These are phyloP conservation scores for Roridomyces roridus DNA, from an alignment of 768 basidiomycete species.

Conservation along the genomic window DNA sequence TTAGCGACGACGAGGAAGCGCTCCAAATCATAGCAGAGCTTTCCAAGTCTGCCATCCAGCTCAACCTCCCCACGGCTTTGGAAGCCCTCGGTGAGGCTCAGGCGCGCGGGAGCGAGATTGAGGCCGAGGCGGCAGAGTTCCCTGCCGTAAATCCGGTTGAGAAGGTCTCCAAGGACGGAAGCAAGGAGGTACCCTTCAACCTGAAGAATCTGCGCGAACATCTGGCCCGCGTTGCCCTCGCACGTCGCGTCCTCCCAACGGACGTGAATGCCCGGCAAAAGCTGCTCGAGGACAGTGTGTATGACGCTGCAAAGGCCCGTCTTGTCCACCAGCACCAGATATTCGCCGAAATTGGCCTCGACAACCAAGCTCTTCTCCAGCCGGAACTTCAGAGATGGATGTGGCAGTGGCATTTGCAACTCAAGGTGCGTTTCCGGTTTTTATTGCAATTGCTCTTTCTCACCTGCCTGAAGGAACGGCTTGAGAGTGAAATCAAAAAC, in stretches of 20 bases:
- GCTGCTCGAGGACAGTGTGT: slow-evolving; percentile 84
- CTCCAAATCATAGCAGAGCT: slow-evolving; percentile 59
- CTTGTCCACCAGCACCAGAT: slow-evolving; percentile 66
- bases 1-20: slow-evolving; percentile 62
- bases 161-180: slow-evolving; percentile 13
- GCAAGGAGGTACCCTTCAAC: slow-evolving; percentile 71
- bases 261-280: slow-evolving; percentile 80
- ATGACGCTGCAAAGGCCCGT: slow-evolving; percentile 80
- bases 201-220: slow-evolving; percentile 73
- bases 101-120: slow-evolving; percentile 40
- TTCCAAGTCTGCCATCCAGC: slow-evolving; percentile 64
- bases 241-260: slow-evolving; percentile 66
- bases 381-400: slow-evolving; percentile 76
- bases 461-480: slow-evolving; percentile 30
- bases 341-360: slow-evolving; percentile 65
- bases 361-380: slow-evolving; percentile 47
- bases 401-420: slow-evolving; percentile 82
- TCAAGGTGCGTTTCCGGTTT: slow-evolving; percentile 37
- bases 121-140: slow-evolving; percentile 52
- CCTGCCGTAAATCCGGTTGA: slow-evolving; percentile 70
- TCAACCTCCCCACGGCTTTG: slow-evolving; percentile 56
- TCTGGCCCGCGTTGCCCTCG: slow-evolving; percentile 66
- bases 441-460: not conserved
- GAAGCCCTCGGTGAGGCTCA: slow-evolving; percentile 63
- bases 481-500: slow-evolving; percentile 56